Conservation (phyloP, 2,329 filamentous ascomycete genomes). For the Chaetomiaceae sp. region DNA sequence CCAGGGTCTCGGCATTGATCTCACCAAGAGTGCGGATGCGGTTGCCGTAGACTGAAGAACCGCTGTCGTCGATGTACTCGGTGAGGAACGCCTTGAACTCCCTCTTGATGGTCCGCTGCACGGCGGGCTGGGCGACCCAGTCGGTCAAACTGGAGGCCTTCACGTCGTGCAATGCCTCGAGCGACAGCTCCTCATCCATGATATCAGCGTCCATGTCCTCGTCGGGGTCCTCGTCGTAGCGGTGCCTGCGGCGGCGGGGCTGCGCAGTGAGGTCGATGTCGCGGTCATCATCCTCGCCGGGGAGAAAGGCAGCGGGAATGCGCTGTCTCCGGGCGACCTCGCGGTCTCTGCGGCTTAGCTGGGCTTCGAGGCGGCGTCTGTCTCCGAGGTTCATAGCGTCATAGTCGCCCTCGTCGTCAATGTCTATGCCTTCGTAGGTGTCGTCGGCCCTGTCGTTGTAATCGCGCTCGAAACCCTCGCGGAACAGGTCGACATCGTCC, state of each 20-base stretch:
- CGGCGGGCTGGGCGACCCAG: conserved; percentile 86
- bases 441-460: conserved; percentile 67
- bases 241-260: conserved; percentile 76
- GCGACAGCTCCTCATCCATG: conserved; percentile 90
- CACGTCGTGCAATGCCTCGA: conserved; percentile 86
- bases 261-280: conserved; percentile 81
- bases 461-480: conserved; percentile 66
- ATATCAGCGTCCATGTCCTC: conserved; percentile 90
- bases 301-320: conserved; percentile 68
- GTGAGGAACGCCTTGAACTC: conserved; percentile 98
- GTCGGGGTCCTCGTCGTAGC: conserved; percentile 91
- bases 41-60: conserved; percentile 89
- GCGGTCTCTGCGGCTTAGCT: conserved; percentile 67
- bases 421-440: conserved; percentile 62
- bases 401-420: conserved; percentile 75
- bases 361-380: conserved; percentile 66
- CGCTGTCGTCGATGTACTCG: conserved; percentile 86
- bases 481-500: conserved; percentile 75
- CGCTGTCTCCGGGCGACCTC: conserved; percentile 62
- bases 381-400: conserved; percentile 62
- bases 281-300: conserved; percentile 78
- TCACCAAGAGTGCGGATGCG: conserved; percentile 94
- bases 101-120: conserved; percentile 87
- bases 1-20: conserved; percentile 90
- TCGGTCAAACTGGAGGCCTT: conserved; percentile 92